These are phyloP conservation scores for Verticillium zaregamsianum DNA, from an alignment of 2,329 filamentous ascomycete species.

Conservation along the genomic window DNA sequence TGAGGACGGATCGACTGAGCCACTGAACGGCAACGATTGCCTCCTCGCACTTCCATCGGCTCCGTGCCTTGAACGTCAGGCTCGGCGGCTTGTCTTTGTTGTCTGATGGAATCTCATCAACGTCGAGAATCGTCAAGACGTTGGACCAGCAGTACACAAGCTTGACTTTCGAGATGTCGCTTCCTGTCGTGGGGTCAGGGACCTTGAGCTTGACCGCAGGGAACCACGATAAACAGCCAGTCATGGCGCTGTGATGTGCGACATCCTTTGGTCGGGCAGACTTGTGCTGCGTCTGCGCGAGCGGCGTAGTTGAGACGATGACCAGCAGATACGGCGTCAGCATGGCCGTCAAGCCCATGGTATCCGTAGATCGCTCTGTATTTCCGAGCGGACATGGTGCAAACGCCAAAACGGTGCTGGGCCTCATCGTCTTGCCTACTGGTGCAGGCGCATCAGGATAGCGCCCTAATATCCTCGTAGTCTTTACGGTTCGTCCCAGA, in stretches of 20 bases:
- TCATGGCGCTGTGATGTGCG: slow-evolving; percentile 84
- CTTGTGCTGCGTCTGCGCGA: slow-evolving; percentile 96
- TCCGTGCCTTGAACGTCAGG: slow-evolving; percentile 76
- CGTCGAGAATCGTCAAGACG: slow-evolving; percentile 86
- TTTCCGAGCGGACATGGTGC: slow-evolving; percentile 90
- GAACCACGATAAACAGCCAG: slow-evolving; percentile 94
- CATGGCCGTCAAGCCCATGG: slow-evolving; percentile 88
- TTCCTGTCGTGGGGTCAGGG: slow-evolving; percentile 61
- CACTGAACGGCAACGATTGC: slow-evolving; percentile 95
- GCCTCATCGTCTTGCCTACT: slow-evolving; percentile 68
- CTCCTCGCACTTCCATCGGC: slow-evolving; percentile 89
- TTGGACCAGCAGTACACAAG: slow-evolving; percentile 99
- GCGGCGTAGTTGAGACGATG: slow-evolving; percentile 92
- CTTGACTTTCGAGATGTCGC: slow-evolving; percentile 74
- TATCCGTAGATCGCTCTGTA: slow-evolving; percentile 81
- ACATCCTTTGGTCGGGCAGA: slow-evolving; percentile 87
- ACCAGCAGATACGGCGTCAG: slow-evolving; percentile 93
- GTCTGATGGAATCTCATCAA: slow-evolving; percentile 65
- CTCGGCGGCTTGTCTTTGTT: slow-evolving; percentile 74
- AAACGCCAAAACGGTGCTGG: slow-evolving; percentile 92
- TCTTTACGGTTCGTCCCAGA: slow-evolving; percentile 81
- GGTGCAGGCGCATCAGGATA: slow-evolving; percentile 71
- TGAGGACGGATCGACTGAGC: slow-evolving; percentile 89
- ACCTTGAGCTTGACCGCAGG: slow-evolving; percentile 89
- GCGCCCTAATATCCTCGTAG: slow-evolving; percentile 82